Evolutionary conservation across 2,329 filamentous ascomycete genomes (phyloP).

Genomic region (Diaporthe vaccinii): DNA sequence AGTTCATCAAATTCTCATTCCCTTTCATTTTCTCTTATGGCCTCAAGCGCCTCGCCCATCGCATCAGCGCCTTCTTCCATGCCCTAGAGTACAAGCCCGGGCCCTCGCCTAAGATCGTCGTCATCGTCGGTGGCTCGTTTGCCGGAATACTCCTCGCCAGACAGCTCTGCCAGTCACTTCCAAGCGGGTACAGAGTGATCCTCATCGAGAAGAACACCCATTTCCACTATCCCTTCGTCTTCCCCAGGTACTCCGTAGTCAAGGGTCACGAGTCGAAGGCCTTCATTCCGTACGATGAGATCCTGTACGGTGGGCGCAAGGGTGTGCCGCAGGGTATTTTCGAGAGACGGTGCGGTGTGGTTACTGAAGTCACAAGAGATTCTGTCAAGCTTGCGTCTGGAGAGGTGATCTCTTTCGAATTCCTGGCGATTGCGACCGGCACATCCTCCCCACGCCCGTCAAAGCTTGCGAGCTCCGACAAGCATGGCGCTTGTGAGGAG

Average conservation of each 20-base stretch:
- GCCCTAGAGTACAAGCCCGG: slow-evolving; percentile 1
- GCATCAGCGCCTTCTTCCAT: not conserved
- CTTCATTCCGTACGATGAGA: slow-evolving; percentile 70
- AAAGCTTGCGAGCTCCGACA: slow-evolving; percentile 59
- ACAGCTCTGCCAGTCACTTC: slow-evolving; percentile 62
- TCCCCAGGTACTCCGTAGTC: slow-evolving; percentile 71
- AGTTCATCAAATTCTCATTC: slow-evolving; percentile 17
- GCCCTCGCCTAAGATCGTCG: slow-evolving; percentile 57
- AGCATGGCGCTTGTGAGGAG: slow-evolving; percentile 57
- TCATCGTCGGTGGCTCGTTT: slow-evolving; percentile 71
- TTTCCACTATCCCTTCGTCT: slow-evolving; percentile 72
- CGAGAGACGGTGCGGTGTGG: slow-evolving; percentile 48
- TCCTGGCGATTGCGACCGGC: slow-evolving; percentile 71
- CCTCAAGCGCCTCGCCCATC: not conserved
- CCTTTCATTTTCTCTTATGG: not conserved
- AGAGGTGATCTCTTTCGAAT: slow-evolving; percentile 64
- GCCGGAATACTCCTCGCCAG: slow-evolving; percentile 64
- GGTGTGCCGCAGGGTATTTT: slow-evolving; percentile 47
- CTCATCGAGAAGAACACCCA: slow-evolving; percentile 72
- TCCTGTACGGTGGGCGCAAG: slow-evolving; percentile 48
- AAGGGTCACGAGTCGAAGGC: slow-evolving; percentile 69
- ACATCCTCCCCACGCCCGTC: slow-evolving; percentile 62
- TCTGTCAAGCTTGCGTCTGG: slow-evolving; percentile 57
- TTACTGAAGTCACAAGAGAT: slow-evolving; percentile 52
- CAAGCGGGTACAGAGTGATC: slow-evolving; percentile 64